These are phyloP conservation scores for Cystobasidium slooffiae DNA, from an alignment of 1,284 basidiomycete genomes.

Conservation along the genomic window DNA sequence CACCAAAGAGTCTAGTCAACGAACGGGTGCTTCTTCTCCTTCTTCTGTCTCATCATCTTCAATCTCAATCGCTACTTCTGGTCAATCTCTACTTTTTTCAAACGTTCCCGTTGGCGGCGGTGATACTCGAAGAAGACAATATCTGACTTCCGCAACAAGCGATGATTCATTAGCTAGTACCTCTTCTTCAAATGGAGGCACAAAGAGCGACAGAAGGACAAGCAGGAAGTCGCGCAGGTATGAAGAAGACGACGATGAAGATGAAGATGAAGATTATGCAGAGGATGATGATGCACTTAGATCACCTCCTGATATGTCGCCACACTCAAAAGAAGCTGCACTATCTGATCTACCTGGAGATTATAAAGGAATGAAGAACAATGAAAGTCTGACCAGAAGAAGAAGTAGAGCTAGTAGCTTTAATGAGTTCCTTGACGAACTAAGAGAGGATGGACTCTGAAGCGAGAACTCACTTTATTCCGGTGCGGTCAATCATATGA, in stretches of 20 bases:
- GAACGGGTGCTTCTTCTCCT: not conserved
- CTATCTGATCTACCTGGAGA: not conserved
- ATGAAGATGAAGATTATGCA: slow-evolving; percentile 2
- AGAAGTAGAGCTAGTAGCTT: slow-evolving; percentile 17
- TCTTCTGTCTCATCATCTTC: not conserved
- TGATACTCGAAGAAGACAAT: not conserved
- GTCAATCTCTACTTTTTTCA: slow-evolving; percentile 6
- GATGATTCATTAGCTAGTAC: not conserved
- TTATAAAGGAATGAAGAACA: not conserved
- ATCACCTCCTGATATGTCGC: slow-evolving; percentile 19
- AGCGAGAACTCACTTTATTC: not conserved
- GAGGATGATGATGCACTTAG: slow-evolving; percentile 21
- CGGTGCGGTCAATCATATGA: not conserved
- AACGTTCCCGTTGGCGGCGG: too few species aligned
- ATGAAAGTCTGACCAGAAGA: not conserved
- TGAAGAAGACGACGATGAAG: not conserved
- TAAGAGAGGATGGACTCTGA: slow-evolving; percentile 4
- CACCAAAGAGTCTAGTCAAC: not conserved
- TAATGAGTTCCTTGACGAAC: slow-evolving; percentile 17
- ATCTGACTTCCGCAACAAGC: not conserved
- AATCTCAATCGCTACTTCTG: not conserved
- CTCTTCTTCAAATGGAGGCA: not conserved
- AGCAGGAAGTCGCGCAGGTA: not conserved
- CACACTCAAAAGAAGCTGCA: not conserved
- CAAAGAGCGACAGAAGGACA: not conserved